Evolutionary conservation across 2,329 filamentous ascomycete species (phyloP).

Genomic region (Paraphoma chrysanthemicola): DNA sequence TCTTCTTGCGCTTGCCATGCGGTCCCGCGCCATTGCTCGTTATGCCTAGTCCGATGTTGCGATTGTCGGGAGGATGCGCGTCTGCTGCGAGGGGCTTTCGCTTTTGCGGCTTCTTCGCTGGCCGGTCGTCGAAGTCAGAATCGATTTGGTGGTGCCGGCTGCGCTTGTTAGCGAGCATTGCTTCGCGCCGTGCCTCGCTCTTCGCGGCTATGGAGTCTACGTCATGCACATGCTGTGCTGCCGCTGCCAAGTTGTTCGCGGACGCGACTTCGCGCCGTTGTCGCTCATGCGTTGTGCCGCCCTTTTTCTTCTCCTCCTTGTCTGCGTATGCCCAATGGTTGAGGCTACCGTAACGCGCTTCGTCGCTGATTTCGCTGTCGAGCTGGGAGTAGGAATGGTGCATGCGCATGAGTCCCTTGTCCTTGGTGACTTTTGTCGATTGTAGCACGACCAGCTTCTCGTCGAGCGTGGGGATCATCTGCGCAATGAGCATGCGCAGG

Average conservation of each 20-base stretch:
- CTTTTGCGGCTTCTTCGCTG: slow-evolving; percentile 67
- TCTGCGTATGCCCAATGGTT: slow-evolving; percentile 96
- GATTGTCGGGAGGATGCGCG: slow-evolving; percentile 45
- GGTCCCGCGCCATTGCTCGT: slow-evolving; percentile 60
- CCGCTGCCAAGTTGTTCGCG: slow-evolving; percentile 71
- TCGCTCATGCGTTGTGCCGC: slow-evolving; percentile 70
- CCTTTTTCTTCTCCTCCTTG: slow-evolving; percentile 67
- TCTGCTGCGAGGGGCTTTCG: slow-evolving; percentile 66
- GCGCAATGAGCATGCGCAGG: slow-evolving; percentile 77
- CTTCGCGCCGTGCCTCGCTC: slow-evolving; percentile 85
- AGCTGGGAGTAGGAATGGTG: slow-evolving; percentile 88
- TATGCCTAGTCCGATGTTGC: slow-evolving; percentile 70
- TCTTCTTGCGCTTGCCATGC: slow-evolving; percentile 78
- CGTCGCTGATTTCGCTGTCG: slow-evolving; percentile 88
- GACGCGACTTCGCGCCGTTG: slow-evolving; percentile 80
- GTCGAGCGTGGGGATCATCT: slow-evolving; percentile 88
- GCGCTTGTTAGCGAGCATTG: slow-evolving; percentile 77
- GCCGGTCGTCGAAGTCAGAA: slow-evolving; percentile 77
- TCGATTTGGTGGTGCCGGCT: slow-evolving; percentile 72
- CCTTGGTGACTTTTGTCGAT: slow-evolving; percentile 87
- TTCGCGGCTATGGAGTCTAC: slow-evolving; percentile 81
- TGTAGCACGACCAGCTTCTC: slow-evolving; percentile 98
- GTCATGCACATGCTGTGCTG: slow-evolving; percentile 77
- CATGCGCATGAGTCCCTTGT: slow-evolving; percentile 82
- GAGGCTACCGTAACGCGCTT: slow-evolving; percentile 89